A percentile compares a stretch with the other conserved stretches of the same genome.
Conservation (phyloP, 2,329 filamentous ascomycete species). For the Beauveria sp. region DNA sequence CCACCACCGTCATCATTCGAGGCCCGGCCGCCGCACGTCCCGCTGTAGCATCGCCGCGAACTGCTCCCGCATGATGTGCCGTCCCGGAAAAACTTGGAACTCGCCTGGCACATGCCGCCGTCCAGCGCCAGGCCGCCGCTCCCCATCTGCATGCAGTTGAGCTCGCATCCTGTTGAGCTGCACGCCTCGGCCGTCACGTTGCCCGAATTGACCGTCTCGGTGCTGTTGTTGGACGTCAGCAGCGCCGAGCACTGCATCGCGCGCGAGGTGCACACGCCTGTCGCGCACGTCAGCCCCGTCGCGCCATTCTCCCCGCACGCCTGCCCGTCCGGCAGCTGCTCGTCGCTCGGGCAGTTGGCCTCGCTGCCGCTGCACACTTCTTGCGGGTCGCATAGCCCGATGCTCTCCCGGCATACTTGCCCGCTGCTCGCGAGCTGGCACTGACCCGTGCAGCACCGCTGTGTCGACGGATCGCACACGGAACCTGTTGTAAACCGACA, state of each 20-base stretch:
- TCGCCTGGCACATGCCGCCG: conserved; percentile 8
- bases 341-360: conserved; percentile 62
- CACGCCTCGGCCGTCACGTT: conserved; percentile 58
- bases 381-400: conserved; percentile 67
- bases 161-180: conserved; percentile 14
- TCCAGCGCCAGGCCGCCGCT: neutral
- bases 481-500: conserved; percentile 67
- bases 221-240: conserved; percentile 63
- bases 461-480: conserved; percentile 65
- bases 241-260: conserved; percentile 75
- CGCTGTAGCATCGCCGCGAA: conserved; percentile 59
- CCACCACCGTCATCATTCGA: neutral
- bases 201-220: conserved; percentile 68
- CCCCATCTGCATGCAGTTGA: conserved; percentile 11
- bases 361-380: conserved; percentile 65
- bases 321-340: conserved; percentile 55
- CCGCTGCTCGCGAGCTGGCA: conserved; percentile 57
- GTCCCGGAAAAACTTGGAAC: conserved; percentile 70
- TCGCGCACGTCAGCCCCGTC: conserved; percentile 60
- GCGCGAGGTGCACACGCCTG: conserved; percentile 78
- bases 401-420: conserved; percentile 65
- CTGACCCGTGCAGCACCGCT: conserved; percentile 58
- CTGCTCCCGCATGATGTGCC: conserved; percentile 70
- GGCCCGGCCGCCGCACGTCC: conserved; percentile 23
- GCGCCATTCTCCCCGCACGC: conserved; percentile 54